Evolutionary conservation across 345 rosid genomes (phyloP).

Genomic region (Syzygium aqueum): DNA sequence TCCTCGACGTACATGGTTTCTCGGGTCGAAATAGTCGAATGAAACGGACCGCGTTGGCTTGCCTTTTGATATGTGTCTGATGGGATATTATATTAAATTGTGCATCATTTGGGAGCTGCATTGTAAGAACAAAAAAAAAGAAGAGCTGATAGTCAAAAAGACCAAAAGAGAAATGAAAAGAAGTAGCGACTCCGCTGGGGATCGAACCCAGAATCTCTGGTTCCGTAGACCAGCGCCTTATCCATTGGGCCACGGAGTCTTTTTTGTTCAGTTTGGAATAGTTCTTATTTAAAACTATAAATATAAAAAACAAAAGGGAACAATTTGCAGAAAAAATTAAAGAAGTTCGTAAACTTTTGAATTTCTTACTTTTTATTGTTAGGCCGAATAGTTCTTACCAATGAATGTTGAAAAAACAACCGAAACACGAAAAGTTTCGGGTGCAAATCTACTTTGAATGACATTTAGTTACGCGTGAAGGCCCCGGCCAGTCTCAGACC

Average conservation of each 20-base stretch:
- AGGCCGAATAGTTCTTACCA: background rate
- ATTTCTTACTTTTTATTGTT: too few relatives aligned
- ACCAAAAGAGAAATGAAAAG: rapidly evolving
- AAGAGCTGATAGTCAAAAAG: background rate
- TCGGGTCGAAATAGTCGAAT: background rate
- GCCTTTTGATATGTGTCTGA: background rate
- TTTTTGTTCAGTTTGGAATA: background rate
- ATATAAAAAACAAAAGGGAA: too few relatives aligned
- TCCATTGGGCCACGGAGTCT: slow-evolving; percentile 84
- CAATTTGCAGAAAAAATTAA: too few relatives aligned
- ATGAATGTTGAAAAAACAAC: background rate
- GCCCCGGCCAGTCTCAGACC: rapidly evolving
- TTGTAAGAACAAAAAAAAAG: background rate
- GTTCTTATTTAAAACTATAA: too few relatives aligned
- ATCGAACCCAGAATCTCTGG: slow-evolving; percentile 85
- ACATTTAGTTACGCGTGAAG: background rate
- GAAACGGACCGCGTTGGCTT: background rate
- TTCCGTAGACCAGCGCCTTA: slow-evolving; percentile 93
- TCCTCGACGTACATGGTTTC: background rate
- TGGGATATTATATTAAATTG: background rate
- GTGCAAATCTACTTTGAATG: background rate
- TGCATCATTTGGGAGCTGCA: background rate
- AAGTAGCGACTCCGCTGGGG: slow-evolving; percentile 58
- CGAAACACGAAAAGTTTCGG: background rate
- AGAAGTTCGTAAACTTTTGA: too few relatives aligned